These are phyloP conservation scores for Pholiota molesta DNA, from an alignment of 768 basidiomycete species.

Conservation along the genomic window DNA sequence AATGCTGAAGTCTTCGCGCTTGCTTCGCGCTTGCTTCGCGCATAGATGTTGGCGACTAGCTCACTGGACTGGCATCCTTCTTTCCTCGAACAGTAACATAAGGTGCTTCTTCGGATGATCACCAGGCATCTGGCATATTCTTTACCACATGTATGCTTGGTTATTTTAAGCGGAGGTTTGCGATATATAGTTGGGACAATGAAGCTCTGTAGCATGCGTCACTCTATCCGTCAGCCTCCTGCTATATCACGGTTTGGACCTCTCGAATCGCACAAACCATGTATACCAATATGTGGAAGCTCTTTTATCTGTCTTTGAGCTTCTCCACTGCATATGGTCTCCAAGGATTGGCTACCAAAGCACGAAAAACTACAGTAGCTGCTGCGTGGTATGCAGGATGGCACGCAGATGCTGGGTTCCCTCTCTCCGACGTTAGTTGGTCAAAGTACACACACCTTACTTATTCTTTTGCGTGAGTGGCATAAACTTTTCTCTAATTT, in stretches of 20 bases:
- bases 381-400: constrained; percentile 72
- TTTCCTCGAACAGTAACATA: neutral
- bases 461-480: constrained; percentile 72
- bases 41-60: neutral
- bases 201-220: neutral
- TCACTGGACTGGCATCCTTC: neutral
- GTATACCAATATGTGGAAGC: neutral
- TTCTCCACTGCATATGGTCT: neutral
- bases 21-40: too few relatives aligned
- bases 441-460: constrained; percentile 65
- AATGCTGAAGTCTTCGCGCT: neutral
- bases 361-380: constrained; percentile 34
- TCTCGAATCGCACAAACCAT: neutral
- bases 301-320: neutral
- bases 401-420: constrained; percentile 52
- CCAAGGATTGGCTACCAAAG: neutral
- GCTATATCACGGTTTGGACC: neutral
- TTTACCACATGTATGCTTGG: constrained; percentile 3
- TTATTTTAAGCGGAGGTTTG: neutral
- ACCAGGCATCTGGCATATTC: neutral
- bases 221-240: neutral
- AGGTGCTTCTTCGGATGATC: constrained; percentile 3
- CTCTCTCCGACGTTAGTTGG: constrained; percentile 63
- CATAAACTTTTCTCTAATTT: constrained; percentile 5
- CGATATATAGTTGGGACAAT: neutral